These are phyloP conservation scores for Termitomyces sp. DNA, from an alignment of 768 basidiomycete species.

Conservation along the genomic window DNA sequence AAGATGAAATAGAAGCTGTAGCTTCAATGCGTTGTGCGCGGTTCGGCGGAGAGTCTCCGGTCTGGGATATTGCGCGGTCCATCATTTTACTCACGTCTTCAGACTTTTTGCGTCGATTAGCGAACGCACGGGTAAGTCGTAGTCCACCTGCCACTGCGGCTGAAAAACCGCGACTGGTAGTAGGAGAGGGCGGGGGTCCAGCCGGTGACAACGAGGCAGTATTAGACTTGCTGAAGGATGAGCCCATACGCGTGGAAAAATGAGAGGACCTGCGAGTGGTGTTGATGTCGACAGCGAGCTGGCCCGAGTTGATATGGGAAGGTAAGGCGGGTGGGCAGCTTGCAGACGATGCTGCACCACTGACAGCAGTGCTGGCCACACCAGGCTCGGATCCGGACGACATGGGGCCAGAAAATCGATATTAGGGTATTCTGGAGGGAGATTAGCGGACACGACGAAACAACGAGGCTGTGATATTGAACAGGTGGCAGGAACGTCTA, in stretches of 20 bases:
- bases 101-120: conserved; percentile 50
- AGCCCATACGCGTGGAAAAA: conserved; percentile 29
- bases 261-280: conserved; percentile 16
- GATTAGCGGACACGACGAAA: conserved; percentile 15
- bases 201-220: conserved; percentile 14
- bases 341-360: conserved; percentile 27
- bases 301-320: conserved; percentile 31
- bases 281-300: conserved; percentile 7
- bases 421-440: conserved; percentile 21
- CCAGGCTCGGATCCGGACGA: conserved; percentile 16
- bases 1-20: conserved; percentile 20
- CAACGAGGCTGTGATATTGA: conserved; percentile 15
- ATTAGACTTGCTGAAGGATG: conserved; percentile 25
- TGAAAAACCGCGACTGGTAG: conserved; percentile 26
- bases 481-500: conserved; percentile 3
- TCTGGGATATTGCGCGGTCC: conserved; percentile 9
- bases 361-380: conserved; percentile 13
- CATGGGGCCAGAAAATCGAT: conserved; percentile 15
- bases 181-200: conserved; percentile 17
- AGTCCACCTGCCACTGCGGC: conserved; percentile 39
- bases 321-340: conserved; percentile 25
- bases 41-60: not conserved
- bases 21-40: conserved; percentile 17
- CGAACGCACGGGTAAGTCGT: conserved; percentile 58
- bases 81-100: conserved; percentile 33